Base-by-base conservation (phyloP, 2,329 filamentous ascomycete species). In the Cladophialophora yegresii region DNA sequence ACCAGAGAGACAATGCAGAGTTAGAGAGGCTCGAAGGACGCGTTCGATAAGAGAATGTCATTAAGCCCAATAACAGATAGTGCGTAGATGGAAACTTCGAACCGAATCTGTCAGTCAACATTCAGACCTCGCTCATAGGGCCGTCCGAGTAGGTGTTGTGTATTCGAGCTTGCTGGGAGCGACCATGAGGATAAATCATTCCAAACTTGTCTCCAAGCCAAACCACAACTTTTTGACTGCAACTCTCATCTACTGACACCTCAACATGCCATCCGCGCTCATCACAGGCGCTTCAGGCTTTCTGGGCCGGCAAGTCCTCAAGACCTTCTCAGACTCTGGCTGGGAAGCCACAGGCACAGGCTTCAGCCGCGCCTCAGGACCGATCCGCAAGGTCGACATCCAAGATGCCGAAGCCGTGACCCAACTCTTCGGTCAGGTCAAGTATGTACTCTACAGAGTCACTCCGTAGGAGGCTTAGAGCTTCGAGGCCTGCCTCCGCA, bases 201-300 rank as follows among this genome's bases (percentile, higher is more conserved):
- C 16, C 2, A 43, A 36, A 43, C 8, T 2, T 7, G 10, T 43
- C 36, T 43, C 36, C 16, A n/a, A 43, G 4, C 10, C 36, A 43
- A 8, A 30, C 22, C 30, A 22, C 47, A 50, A 23, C 22, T 20
- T 30, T 43, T 40, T 36, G 26, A 22, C 26, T 7, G 2, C 36
- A 43, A n/a, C 3, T 8, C 16, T 43, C 36, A n/a, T 8, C 2
- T 43, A n/a, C 36, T 20, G 49, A 54, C 54, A 50, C 12, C 54
- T 36, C 32, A 71, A 22, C 30, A 80, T 78, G 73, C 64, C 72
- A 36, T 58, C 83, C 64, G 91, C 85, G 9, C 82, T 96, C 28
- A 80, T 96, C 61, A 96, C 92, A 6, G 92, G 92, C 63, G 92
- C 91, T 43, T 93, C 90, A 22, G 92, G 92, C 61, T 83, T 96